Evolutionary conservation across 108 stramenopile species (phyloP), one percentile per base, ranked within the genome.

Genomic region (Skeletonema tropicum): DNA sequence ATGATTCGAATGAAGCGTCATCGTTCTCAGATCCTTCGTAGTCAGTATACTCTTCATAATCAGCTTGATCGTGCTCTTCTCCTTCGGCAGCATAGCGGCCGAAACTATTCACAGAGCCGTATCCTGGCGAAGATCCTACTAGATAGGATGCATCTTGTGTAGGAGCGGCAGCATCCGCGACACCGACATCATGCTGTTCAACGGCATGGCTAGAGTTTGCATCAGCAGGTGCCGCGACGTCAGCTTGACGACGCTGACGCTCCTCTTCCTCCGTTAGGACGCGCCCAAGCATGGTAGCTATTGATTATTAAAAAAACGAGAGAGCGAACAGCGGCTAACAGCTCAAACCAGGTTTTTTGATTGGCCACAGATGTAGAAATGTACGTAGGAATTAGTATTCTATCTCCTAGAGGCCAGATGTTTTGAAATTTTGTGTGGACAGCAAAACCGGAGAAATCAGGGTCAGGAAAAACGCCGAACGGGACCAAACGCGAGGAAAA

Each of bases 221-320:
- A 14, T 62, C 71, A 4, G 63, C 12, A 13, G 69, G 31, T 63
- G 70, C 64, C 11, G 55, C 38, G 29, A 48, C 60, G 21, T 48
- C 17, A 14, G 58, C 61, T 25, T 49, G 61, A 19, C 64, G 75
- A 38, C 55, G 69, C 39, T 69, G 75, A 3, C 77, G 78, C 32
- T 79, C 71, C 46, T 79, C 78, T 61, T 73, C 72, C 66, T 79
- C 78, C 35, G 71, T 73, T 39, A 79, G 52, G 3, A 64, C 66
- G 45, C 64, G 57, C 36, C 72, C 78, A 25, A 79, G 60, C 78
- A 79, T 79, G 58, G 33, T 66, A 6, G 26, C 26, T 29, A n/a
- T n/a, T n/a, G n/a, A n/a, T n/a, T n/a, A n/a, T n/a, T n/a, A n/a
- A n/a, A n/a, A n/a, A n/a, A n/a, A n/a, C n/a, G n/a, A n/a, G n/a